Evolutionary conservation across 2,329 filamentous ascomycete species (phyloP).

Genomic region (Penicillium hordei): DNA sequence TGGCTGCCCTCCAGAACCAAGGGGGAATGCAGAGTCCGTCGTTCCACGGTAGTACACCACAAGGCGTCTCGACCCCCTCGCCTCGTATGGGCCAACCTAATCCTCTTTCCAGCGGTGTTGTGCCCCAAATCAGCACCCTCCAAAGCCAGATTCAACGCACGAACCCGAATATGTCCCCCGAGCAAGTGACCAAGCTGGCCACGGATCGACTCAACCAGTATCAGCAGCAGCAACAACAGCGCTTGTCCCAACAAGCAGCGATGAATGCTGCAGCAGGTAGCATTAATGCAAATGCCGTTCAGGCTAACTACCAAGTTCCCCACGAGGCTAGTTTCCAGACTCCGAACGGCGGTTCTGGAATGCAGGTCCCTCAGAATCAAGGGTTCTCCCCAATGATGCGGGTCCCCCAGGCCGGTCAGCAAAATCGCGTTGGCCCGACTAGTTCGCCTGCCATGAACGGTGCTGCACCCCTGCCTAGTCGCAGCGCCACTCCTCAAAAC

Average conservation of each 20-base stretch:
- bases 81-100: conserved; percentile 51
- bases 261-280: conserved; percentile 54
- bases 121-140: conserved; percentile 56
- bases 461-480: conserved; percentile 42
- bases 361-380: conserved; percentile 51
- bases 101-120: conserved; percentile 53
- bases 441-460: conserved; percentile 49
- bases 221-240: conserved; percentile 49
- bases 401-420: conserved; percentile 49
- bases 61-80: conserved; percentile 47
- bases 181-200: conserved; percentile 56
- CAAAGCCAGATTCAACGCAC: conserved; percentile 53
- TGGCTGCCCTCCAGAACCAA: conserved; percentile 45
- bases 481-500: conserved; percentile 48
- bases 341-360: conserved; percentile 36
- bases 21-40: conserved; percentile 48
- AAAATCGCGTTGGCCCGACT: conserved; percentile 40
- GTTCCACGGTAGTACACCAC: conserved; percentile 39
- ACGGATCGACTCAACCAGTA: conserved; percentile 52
- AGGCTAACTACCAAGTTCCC: conserved; percentile 42
- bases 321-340: conserved; percentile 41
- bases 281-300: conserved; percentile 31
- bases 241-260: conserved; percentile 50
- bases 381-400: conserved; percentile 56
- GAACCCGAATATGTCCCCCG: conserved; percentile 53